phyloP scores from a whole-genome alignment of 2,329 filamentous ascomycete genomes.

The Claviceps purpurea region DNA sequence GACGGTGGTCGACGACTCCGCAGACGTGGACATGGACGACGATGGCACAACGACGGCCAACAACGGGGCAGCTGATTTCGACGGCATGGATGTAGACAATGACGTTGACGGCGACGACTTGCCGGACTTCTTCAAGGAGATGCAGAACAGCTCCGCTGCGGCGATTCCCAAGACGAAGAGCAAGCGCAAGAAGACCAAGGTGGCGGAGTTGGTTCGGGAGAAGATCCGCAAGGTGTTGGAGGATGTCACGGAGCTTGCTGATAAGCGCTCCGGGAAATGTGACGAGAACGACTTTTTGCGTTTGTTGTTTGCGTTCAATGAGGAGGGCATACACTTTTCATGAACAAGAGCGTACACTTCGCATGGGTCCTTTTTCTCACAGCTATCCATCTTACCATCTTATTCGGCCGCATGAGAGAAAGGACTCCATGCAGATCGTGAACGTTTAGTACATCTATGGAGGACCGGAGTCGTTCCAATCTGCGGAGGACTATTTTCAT shows the following conservation, averaged over 20 bases:
- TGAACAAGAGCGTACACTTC: slow-evolving; percentile 17
- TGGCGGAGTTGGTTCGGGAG: slow-evolving; percentile 67
- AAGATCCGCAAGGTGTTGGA: slow-evolving; percentile 82
- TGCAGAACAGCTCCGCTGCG: slow-evolving; percentile 28
- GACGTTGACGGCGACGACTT: slow-evolving; percentile 53
- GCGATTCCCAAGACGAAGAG: slow-evolving; percentile 44
- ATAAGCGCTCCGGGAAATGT: slow-evolving; percentile 72
- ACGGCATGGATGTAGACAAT: slow-evolving; percentile 19
- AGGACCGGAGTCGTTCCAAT: too few relatives aligned
- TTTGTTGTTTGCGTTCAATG: slow-evolving; percentile 69
- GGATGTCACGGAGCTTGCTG: slow-evolving; percentile 63
- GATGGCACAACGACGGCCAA: slow-evolving; percentile 17
- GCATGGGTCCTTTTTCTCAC: too few relatives aligned
- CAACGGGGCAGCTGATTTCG: slow-evolving; percentile 15
- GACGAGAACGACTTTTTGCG: slow-evolving; percentile 88
- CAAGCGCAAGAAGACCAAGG: slow-evolving; percentile 65
- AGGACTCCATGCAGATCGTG: too few relatives aligned
- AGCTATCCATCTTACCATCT: too few relatives aligned
- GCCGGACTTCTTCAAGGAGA: slow-evolving; percentile 73
- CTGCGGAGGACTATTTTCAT: too few relatives aligned
- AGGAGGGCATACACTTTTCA: slow-evolving; percentile 85
- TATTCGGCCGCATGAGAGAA: too few relatives aligned
- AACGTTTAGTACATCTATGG: too few relatives aligned
- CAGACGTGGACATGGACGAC: slow-evolving; percentile 24
- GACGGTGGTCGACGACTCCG: slow-evolving; percentile 33